A percentile compares a stretch with the other conserved stretches of the same genome.
phyloP scores from a whole-genome alignment of 164 flowering plant species.

The Platanus orientalis region DNA sequence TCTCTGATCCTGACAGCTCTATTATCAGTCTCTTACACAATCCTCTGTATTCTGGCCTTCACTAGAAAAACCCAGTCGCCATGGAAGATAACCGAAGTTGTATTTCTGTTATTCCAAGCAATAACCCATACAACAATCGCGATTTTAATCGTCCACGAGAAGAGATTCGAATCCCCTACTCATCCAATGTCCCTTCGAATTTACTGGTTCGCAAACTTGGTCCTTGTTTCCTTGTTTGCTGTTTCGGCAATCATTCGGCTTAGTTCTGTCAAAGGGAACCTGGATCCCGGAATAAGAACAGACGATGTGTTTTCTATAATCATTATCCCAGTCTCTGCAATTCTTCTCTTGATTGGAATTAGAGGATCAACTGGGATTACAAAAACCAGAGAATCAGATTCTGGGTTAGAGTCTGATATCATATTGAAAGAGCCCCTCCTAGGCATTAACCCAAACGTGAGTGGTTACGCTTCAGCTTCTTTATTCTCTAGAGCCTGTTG shows the following conservation, averaged over 20 bases:
- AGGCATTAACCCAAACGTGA: conserved; percentile 35
- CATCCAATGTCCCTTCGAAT: conserved; percentile 69
- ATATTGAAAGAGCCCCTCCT: conserved; percentile 34
- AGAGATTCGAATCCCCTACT: conserved; percentile 47
- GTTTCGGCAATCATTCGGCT: conserved; percentile 47
- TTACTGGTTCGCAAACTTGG: conserved; percentile 57
- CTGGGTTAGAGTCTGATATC: conserved; percentile 20
- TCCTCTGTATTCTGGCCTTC: conserved; percentile 43
- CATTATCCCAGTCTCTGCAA: conserved; percentile 37
- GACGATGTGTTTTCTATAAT: conserved; percentile 52
- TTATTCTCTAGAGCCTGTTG: conserved; percentile 56
- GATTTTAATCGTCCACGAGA: conserved; percentile 60
- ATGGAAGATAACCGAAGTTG: conserved; percentile 50
- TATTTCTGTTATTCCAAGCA: conserved; percentile 61
- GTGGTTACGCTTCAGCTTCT: conserved; percentile 63
- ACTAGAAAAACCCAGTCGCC: conserved; percentile 13
- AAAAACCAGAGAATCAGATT: conserved; percentile 18
- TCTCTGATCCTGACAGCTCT: conserved; percentile 38
- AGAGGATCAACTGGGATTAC: conserved; percentile 65
- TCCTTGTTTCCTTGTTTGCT: conserved; percentile 35
- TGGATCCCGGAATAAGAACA: conserved; percentile 25
- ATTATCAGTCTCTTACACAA: conserved; percentile 34
- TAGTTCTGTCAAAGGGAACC: conserved; percentile 13
- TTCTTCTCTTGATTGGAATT: conserved; percentile 45
- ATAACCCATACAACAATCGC: conserved; percentile 42